Percentiles rank a stretch among this genome's conserved stretches.
These are phyloP conservation scores for Ceratocystis huliohia DNA, from an alignment of 2,329 filamentous ascomycete species.

Conservation along the genomic window DNA sequence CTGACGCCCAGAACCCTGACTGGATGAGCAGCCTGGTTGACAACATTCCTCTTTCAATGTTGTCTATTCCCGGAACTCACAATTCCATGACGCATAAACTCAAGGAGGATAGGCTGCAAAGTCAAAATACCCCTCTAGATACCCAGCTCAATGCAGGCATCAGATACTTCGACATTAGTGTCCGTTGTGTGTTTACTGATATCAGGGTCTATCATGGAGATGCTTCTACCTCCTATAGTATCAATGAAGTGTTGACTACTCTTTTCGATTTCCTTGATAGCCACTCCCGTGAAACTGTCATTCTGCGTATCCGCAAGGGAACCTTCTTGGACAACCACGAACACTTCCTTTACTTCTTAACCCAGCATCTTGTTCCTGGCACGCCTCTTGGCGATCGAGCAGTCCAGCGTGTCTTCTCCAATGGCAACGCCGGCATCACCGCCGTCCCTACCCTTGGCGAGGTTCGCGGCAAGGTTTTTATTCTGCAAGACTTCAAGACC, in stretches of 20 bases:
- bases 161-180: conserved; percentile 39
- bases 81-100: conserved; percentile 42
- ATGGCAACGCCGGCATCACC: too few relatives aligned
- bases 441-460: too few relatives aligned
- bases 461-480: too few relatives aligned
- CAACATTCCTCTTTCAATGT: conserved; percentile 30
- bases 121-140: conserved; percentile 24
- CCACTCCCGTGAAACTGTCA: too few relatives aligned
- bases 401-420: too few relatives aligned
- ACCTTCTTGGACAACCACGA: not conserved
- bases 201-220: conserved; percentile 37
- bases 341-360: too few relatives aligned
- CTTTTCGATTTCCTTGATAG: conserved; percentile 34
- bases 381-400: too few relatives aligned
- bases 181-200: conserved; percentile 31
- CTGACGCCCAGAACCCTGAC: conserved; percentile 26
- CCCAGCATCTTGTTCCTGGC: too few relatives aligned
- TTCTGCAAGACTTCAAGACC: too few relatives aligned
- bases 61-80: conserved; percentile 41
- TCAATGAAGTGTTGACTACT: conserved; percentile 32
- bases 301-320: not conserved
- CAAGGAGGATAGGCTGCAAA: conserved; percentile 21
- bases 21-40: conserved; percentile 37
- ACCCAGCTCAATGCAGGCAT: conserved; percentile 36
- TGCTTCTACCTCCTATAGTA: conserved; percentile 34